Conservation (phyloP, 805 yeast species). For the Wickerhamiella kurtzmanii region DNA sequence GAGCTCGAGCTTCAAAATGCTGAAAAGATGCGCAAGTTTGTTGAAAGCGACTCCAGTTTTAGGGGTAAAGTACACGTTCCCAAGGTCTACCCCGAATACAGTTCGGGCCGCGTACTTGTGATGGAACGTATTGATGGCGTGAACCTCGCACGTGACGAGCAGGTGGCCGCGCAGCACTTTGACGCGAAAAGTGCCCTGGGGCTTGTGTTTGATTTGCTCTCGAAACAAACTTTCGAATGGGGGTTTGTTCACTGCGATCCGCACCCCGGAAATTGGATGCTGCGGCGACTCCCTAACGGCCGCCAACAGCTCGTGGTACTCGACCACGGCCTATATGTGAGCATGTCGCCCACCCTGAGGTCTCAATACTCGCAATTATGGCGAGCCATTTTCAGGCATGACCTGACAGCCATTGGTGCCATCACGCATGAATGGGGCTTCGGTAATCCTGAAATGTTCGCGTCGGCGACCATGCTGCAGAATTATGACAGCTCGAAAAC, state of each 20-base stretch:
- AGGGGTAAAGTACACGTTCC: slow-evolving; percentile 39
- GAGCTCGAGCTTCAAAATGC: slow-evolving; percentile 43
- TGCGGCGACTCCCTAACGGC: slow-evolving; percentile 26
- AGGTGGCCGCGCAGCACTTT: slow-evolving; percentile 28
- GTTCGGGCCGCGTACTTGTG: slow-evolving; percentile 41
- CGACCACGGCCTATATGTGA: slow-evolving; percentile 64
- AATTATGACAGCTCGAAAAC: slow-evolving; percentile 31
- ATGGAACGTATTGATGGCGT: slow-evolving; percentile 72
- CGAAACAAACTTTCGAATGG: slow-evolving; percentile 49
- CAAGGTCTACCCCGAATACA: slow-evolving; percentile 31
- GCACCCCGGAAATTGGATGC: slow-evolving; percentile 67
- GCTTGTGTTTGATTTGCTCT: slow-evolving; percentile 38
- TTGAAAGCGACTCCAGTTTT: slow-evolving; percentile 30
- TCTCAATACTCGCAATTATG: slow-evolving; percentile 48
- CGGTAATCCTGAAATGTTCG: slow-evolving; percentile 47
- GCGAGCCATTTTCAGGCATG: slow-evolving; percentile 44
- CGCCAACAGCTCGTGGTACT: slow-evolving; percentile 42
- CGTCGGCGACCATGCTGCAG: slow-evolving; percentile 40
- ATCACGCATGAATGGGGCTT: slow-evolving; percentile 57
- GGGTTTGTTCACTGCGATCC: slow-evolving; percentile 66
- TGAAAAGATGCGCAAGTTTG: slow-evolving; percentile 25
- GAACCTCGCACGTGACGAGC: slow-evolving; percentile 35
- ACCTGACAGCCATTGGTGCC: slow-evolving; percentile 33
- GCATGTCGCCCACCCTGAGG: slow-evolving; percentile 38
- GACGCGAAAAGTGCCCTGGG: slow-evolving; percentile 34